Conservation (phyloP, 345 rosid species). For the Salix koriyanagi region DNA sequence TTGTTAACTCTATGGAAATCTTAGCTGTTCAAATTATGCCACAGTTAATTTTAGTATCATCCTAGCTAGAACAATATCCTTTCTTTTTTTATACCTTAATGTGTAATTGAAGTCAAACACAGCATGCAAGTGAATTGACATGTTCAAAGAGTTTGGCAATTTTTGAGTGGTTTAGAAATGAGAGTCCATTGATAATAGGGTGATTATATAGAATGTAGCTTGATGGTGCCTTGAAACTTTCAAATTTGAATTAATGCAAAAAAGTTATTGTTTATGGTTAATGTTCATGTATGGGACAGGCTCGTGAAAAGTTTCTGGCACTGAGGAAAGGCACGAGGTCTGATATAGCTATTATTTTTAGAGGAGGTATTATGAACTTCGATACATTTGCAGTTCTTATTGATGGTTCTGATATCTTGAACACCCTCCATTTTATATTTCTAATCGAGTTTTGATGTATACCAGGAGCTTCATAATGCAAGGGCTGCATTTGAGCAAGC, state of each 20-base stretch:
- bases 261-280: neutral
- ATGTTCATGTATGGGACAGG: conserved; percentile 36
- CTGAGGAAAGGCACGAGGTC: conserved; percentile 84
- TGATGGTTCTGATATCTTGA: conserved; percentile 2
- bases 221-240: neutral
- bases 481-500: conserved; percentile 93
- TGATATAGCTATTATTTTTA: conserved; percentile 59
- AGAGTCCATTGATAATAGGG: neutral
- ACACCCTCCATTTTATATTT: neutral
- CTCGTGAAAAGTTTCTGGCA: conserved; percentile 94
- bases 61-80: neutral
- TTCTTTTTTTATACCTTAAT: neutral
- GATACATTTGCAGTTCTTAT: neutral
- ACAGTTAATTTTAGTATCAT: neutral
- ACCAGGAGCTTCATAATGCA: conserved; percentile 84
- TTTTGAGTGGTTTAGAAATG: neutral
- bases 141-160: neutral
- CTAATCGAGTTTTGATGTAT: neutral
- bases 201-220: neutral
- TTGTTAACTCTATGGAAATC: neutral
- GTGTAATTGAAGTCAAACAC: conserved; percentile 1
- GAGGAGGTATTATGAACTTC: conserved; percentile 65
- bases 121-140: neutral
- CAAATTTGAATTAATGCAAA: neutral
- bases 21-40: neutral